Conservation (phyloP, 106 monocot species). For the Phalaenopsis equestris region DNA sequence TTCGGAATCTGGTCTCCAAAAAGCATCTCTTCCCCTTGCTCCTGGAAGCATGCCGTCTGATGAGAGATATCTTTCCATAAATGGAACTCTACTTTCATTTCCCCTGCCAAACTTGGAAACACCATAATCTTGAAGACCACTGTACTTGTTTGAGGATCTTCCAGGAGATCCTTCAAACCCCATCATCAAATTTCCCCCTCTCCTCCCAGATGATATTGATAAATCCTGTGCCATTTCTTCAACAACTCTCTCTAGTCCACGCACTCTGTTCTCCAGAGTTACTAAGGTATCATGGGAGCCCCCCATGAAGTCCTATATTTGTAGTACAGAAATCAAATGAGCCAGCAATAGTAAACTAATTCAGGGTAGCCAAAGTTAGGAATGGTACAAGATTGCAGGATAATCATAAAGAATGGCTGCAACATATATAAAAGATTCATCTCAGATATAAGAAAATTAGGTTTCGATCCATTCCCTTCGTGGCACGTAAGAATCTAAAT, state of each 20-base stretch:
- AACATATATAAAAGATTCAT: background rate
- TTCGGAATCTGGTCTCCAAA: slow-evolving; percentile 69
- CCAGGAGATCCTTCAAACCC: slow-evolving; percentile 71
- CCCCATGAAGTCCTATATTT: slow-evolving; percentile 89
- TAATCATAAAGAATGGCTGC: background rate
- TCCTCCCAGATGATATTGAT: slow-evolving; percentile 55
- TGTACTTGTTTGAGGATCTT: slow-evolving; percentile 64
- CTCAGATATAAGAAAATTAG: background rate
- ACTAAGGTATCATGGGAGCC: slow-evolving; percentile 94
- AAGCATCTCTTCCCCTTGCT: slow-evolving; percentile 44
- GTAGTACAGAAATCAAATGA: background rate
- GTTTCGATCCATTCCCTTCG: too few species aligned
- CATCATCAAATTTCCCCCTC: slow-evolving; percentile 43
- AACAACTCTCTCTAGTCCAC: slow-evolving; percentile 87
- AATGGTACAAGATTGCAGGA: background rate
- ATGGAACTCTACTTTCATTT: slow-evolving; percentile 42
- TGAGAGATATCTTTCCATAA: slow-evolving; percentile 59
- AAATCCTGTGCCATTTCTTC: slow-evolving; percentile 92
- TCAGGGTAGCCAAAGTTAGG: background rate
- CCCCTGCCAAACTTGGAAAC: slow-evolving; percentile 52
- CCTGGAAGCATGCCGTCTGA: slow-evolving; percentile 43
- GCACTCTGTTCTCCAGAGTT: slow-evolving; percentile 83
- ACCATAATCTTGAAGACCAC: slow-evolving; percentile 56
- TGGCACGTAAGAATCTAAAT: too few species aligned
- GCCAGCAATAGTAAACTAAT: background rate